phyloP scores from a whole-genome alignment of 2,329 filamentous ascomycete species.

The Penicillium sp. region DNA sequence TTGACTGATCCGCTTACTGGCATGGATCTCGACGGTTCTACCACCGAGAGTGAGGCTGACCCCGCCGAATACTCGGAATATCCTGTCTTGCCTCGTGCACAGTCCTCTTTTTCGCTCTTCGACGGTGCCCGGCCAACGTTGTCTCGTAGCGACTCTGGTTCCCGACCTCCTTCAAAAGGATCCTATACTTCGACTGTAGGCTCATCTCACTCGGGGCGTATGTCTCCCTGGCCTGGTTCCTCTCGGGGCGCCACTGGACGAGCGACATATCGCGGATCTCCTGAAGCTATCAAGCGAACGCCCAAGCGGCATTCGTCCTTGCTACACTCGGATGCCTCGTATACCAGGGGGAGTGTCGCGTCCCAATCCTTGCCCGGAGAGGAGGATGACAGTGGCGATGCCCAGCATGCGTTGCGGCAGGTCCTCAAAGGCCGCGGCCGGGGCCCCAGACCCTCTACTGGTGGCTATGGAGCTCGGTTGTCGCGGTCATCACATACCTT shows the following conservation, averaged over 20 bases:
- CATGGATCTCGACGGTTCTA: slow-evolving; percentile 45
- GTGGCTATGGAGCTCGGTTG: slow-evolving; percentile 30
- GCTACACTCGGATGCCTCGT: slow-evolving; percentile 33
- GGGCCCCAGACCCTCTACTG: slow-evolving; percentile 26
- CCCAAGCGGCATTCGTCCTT: slow-evolving; percentile 35
- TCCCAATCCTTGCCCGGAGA: slow-evolving; percentile 27
- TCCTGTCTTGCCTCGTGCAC: slow-evolving; percentile 36
- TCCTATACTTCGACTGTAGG: slow-evolving; percentile 44
- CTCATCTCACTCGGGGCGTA: slow-evolving; percentile 41
- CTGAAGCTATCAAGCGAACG: slow-evolving; percentile 32
- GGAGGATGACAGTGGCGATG: slow-evolving; percentile 40
- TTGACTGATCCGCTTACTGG: slow-evolving; percentile 36
- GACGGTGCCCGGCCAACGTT: slow-evolving; percentile 31
- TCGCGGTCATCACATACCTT: slow-evolving; percentile 34
- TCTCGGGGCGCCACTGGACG: slow-evolving; percentile 27
- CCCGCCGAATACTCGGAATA: slow-evolving; percentile 44
- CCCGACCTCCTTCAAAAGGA: slow-evolving; percentile 44
- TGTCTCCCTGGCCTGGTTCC: slow-evolving; percentile 43
- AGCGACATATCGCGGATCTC: slow-evolving; percentile 24
- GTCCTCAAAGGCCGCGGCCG: slow-evolving; percentile 40
- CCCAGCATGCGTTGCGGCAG: slow-evolving; percentile 48
- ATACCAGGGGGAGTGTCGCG: slow-evolving; percentile 29
- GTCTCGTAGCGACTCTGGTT: slow-evolving; percentile 35
- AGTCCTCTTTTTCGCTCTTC: slow-evolving; percentile 42
- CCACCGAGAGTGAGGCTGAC: slow-evolving; percentile 44